Evolutionary conservation across 2,329 filamentous ascomycete species (phyloP).

Genomic region (Biscogniauxia marginata): DNA sequence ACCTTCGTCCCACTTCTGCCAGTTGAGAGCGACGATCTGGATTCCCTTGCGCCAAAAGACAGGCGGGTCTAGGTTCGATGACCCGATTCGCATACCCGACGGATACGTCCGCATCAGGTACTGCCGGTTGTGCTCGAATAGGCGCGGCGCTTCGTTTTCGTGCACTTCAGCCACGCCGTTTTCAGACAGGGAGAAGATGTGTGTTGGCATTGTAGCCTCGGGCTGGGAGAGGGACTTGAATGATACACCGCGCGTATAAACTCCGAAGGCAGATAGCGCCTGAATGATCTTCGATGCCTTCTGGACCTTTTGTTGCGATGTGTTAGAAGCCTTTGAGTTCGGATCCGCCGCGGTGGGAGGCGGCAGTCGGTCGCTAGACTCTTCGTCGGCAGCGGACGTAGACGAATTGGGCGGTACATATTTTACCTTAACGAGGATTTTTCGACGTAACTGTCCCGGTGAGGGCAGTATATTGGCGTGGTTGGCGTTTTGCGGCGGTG

Average conservation of each 20-base stretch:
- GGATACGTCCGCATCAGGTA: constrained; percentile 89
- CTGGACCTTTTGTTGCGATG: constrained; percentile 34
- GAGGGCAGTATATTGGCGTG: constrained; percentile 57
- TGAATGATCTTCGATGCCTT: constrained; percentile 68
- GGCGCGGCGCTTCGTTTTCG: constrained; percentile 44
- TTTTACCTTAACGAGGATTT: constrained; percentile 84
- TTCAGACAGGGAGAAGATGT: constrained; percentile 69
- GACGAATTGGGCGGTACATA: constrained; percentile 49
- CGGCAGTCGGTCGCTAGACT: constrained; percentile 21
- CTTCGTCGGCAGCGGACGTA: constrained; percentile 29
- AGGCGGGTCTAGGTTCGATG: constrained; percentile 82
- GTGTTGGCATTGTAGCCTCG: constrained; percentile 62
- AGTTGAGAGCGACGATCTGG: constrained; percentile 90
- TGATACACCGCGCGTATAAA: constrained; percentile 80
- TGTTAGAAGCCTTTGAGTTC: constrained; percentile 37
- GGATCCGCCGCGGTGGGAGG: constrained; percentile 34
- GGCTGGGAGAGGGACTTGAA: constrained; percentile 78
- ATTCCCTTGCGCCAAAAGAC: constrained; percentile 86
- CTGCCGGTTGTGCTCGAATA: constrained; percentile 80
- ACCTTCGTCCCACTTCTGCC: constrained; percentile 85
- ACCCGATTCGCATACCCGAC: constrained; percentile 75
- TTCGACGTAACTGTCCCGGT: constrained; percentile 67
- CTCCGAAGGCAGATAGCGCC: constrained; percentile 69
- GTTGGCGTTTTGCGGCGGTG: constrained; percentile 42
- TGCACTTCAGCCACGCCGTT: constrained; percentile 62